phyloP scores from a whole-genome alignment of 257 asterid species.

The Asclepias syriaca region DNA sequence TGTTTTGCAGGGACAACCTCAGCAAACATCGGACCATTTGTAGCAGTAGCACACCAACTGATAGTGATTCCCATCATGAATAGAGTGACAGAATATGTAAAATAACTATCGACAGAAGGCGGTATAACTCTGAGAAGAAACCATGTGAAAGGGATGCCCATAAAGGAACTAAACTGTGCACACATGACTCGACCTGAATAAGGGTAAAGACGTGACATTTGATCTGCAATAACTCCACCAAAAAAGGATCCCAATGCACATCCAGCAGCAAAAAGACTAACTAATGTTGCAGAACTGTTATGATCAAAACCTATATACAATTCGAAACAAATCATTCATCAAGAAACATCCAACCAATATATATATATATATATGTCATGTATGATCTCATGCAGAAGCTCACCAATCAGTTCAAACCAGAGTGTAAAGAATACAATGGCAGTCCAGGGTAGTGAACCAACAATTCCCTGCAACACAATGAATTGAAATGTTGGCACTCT shows the following conservation, averaged over 20 bases:
- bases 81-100: conserved; percentile 57
- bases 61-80: conserved; percentile 83
- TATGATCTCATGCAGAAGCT: conserved; percentile 5
- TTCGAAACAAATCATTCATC: not conserved
- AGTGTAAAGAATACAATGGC: conserved; percentile 85
- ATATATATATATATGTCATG: too few relatives aligned
- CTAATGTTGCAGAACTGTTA: conserved; percentile 72
- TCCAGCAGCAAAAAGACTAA: conserved; percentile 84
- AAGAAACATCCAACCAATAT: not conserved
- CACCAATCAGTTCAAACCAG: conserved; percentile 94
- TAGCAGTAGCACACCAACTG: conserved; percentile 92
- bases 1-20: conserved; percentile 92
- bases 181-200: conserved; percentile 78
- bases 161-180: conserved; percentile 83
- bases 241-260: conserved; percentile 84
- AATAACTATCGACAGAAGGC: conserved; percentile 55
- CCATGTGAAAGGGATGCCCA: conserved; percentile 91
- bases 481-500: conserved; percentile 81
- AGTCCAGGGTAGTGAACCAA: conserved; percentile 93
- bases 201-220: conserved; percentile 62
- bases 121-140: conserved; percentile 70
- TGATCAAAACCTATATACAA: conserved; percentile 76
- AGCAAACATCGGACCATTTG: conserved; percentile 93
- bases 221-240: conserved; percentile 88
- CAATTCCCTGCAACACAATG: conserved; percentile 92